Percentiles rank a stretch among this genome's conserved stretches.
These are phyloP conservation scores for Pseudonectria foliicola DNA, from an alignment of 2,329 filamentous ascomycete genomes.

Conservation along the genomic window DNA sequence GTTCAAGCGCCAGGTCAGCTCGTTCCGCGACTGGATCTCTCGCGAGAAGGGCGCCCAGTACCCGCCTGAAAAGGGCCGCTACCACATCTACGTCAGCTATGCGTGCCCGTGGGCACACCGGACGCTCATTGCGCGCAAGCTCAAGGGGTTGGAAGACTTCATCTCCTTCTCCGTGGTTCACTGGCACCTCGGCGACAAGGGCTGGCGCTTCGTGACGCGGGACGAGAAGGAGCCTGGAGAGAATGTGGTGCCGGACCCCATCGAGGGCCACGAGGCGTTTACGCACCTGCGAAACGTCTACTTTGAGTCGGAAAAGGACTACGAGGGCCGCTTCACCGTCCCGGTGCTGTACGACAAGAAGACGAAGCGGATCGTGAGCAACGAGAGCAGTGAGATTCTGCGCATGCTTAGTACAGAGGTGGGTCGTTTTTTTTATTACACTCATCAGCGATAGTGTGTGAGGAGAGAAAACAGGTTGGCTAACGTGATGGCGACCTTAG, in stretches of 20 bases:
- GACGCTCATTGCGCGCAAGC: conserved; percentile 75
- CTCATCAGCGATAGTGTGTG: neutral
- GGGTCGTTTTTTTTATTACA: conserved; percentile 4
- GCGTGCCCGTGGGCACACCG: conserved; percentile 93
- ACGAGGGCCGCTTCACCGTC: conserved; percentile 76
- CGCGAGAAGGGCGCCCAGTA: conserved; percentile 65
- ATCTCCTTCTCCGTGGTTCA: conserved; percentile 78
- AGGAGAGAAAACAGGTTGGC: conserved; percentile 2
- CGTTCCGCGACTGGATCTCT: conserved; percentile 77
- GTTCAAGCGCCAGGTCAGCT: conserved; percentile 81
- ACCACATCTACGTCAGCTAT: conserved; percentile 92
- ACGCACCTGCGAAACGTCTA: conserved; percentile 71
- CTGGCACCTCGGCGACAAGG: conserved; percentile 70
- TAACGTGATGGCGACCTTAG: conserved; percentile 15
- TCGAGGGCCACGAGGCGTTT: conserved; percentile 64
- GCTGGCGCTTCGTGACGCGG: conserved; percentile 74
- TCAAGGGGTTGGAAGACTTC: conserved; percentile 87
- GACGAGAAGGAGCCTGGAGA: conserved; percentile 52
- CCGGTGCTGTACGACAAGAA: conserved; percentile 80
- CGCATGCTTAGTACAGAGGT: conserved; percentile 80
- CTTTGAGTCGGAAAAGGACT: conserved; percentile 65
- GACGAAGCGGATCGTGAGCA: conserved; percentile 72
- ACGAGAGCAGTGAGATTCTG: conserved; percentile 88
- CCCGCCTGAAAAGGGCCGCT: conserved; percentile 78
- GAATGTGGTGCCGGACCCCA: conserved; percentile 59